These are phyloP conservation scores for Furcasterigmium sp. DNA, from an alignment of 2,329 filamentous ascomycete species.

Conservation along the genomic window DNA sequence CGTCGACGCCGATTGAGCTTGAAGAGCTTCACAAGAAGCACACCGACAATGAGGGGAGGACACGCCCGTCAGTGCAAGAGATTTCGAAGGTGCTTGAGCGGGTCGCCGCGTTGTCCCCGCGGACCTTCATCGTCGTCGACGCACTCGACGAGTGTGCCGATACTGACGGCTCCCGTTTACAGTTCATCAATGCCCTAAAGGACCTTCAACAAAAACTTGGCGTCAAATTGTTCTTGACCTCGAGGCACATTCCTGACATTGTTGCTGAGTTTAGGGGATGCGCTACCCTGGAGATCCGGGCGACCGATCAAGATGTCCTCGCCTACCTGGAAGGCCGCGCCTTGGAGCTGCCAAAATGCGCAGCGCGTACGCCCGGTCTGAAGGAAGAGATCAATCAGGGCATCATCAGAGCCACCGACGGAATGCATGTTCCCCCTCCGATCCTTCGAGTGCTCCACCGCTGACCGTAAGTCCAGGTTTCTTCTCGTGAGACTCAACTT, in stretches of 20 bases:
- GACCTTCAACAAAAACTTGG: not conserved
- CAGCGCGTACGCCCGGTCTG: constrained; percentile 7
- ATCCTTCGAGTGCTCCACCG: no score
- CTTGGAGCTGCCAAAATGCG: constrained; percentile 10
- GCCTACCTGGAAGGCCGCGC: constrained; percentile 21
- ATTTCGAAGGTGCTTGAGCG: constrained; percentile 1
- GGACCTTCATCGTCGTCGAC: constrained; percentile 18
- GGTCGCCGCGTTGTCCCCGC: constrained; percentile 1
- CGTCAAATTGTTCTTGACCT: constrained; percentile 8
- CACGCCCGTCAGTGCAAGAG: not conserved
- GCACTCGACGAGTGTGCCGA: constrained; percentile 18
- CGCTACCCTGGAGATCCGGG: constrained; percentile 22
- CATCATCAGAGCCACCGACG: constrained; percentile 6
- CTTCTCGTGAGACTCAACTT: not conserved
- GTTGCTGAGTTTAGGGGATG: not conserved
- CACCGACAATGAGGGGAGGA: rapidly evolving
- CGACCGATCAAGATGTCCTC: constrained; percentile 22
- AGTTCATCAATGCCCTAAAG: not conserved
- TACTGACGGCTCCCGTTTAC: not conserved
- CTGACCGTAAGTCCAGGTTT: no score
- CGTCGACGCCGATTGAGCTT: constrained; percentile 20
- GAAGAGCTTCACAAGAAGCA: not conserved
- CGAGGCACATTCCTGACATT: constrained; percentile 4
- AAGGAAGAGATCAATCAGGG: constrained; percentile 5
- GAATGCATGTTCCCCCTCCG: constrained; percentile 3